Conservation (phyloP, 345 rosid genomes). For the Camelina laxa region DNA sequence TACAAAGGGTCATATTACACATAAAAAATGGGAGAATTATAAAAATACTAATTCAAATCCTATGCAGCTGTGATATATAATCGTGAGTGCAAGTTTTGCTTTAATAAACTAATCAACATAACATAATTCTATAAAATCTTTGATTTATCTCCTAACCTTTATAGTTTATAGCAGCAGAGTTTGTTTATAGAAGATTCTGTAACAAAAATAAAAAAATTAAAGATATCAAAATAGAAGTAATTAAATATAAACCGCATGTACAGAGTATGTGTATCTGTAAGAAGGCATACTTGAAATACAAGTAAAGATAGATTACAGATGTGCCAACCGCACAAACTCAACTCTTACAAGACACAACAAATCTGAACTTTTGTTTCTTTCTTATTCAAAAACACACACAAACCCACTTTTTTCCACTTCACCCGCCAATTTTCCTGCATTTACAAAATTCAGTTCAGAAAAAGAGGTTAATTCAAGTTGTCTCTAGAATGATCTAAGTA, state of each 20-base stretch:
- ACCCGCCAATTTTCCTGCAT: constrained; percentile 36
- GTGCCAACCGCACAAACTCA: constrained; percentile 29
- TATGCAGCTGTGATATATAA: too few relatives aligned
- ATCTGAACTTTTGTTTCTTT: constrained; percentile 1
- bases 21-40: too few relatives aligned
- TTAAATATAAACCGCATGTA: neutral
- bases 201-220: neutral
- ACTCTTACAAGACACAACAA: constrained; percentile 31
- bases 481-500: constrained; percentile 15
- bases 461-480: neutral
- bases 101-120: too few relatives aligned
- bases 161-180: too few relatives aligned
- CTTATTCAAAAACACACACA: constrained; percentile 36
- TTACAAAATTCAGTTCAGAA: constrained; percentile 15
- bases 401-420: constrained; percentile 12
- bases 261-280: neutral
- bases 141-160: too few relatives aligned
- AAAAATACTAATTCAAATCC: too few relatives aligned
- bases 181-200: too few relatives aligned
- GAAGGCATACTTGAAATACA: neutral
- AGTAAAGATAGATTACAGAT: neutral
- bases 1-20: too few relatives aligned
- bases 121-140: too few relatives aligned
- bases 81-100: too few relatives aligned
- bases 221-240: neutral